Base-by-base conservation (phyloP, 331 rosid species). In the Rhamnella rubrinervis region DNA sequence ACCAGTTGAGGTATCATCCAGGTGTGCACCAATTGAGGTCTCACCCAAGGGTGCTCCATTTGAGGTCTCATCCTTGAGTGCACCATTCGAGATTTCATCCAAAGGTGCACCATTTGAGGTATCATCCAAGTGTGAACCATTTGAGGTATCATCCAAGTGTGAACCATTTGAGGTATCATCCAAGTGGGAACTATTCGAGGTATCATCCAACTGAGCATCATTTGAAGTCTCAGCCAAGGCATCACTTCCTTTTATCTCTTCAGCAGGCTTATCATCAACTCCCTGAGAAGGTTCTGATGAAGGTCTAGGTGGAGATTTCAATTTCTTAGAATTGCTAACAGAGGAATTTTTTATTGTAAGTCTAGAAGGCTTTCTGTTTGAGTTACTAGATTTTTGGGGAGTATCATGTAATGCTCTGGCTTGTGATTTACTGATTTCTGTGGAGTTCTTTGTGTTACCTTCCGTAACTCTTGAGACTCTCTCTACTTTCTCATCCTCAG, bases 401-500 rank as follows among this genome's bases (percentile, higher is more conserved):
- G 83, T 81, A 61, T 65, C 64, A 66, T 70, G 59, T 1, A 76
- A 65, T 57, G 55, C 77, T 77, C 75, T 77, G 13, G 83, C 41
- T 73, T 76, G 82, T 83, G 81, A 59, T 59, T 85, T 76, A 70
- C 56, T 81, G 21, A 53, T 53, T 63, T 81, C 85, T 63, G 80
- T 74, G 49, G 82, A 71, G 66, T 69, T 74, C 51, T 74, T 77
- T 35, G 73, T 74, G 64, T 67, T 73, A 55, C 63, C 74, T 66
- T 72, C 82, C 8, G 89, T 61, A 70, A 76, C 90, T 35, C 68
- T 82, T 13, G 85, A 74, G 70, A 70, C 74, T 52, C 67, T 83
- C 74, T 90, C 98, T 17, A 69, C 75, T 71, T 74, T 89, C 77
- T 85, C 96, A 75, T 85, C 92, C 70, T 77, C 93, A 44, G 76